Conservation (phyloP, 2,329 filamentous ascomycete genomes). For the Penicillium sp. region DNA sequence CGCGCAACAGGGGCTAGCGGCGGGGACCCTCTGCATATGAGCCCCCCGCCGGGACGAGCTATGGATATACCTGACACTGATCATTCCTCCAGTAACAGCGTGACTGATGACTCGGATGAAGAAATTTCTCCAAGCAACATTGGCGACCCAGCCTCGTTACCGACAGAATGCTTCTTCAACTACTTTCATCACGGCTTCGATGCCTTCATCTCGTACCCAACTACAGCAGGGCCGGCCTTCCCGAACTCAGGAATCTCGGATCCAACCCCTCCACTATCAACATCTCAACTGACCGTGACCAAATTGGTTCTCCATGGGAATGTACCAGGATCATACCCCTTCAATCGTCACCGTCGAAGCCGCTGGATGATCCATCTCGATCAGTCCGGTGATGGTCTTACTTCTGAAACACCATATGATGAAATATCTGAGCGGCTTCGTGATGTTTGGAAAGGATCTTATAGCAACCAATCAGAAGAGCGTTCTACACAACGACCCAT, state of each 20-base stretch:
- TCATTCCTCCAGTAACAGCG: constrained; percentile 70
- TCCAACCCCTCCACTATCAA: constrained; percentile 28
- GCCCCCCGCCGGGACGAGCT: constrained; percentile 35
- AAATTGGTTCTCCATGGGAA: constrained; percentile 95
- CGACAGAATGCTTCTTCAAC: constrained; percentile 79
- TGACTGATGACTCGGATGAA: constrained; percentile 66
- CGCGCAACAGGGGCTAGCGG: constrained; percentile 33
- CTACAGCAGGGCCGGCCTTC: constrained; percentile 62
- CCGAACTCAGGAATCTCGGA: constrained; percentile 49
- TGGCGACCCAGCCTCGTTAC: constrained; percentile 57
- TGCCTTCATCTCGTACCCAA: constrained; percentile 79
- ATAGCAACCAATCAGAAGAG: constrained; percentile 58
- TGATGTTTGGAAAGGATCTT: constrained; percentile 68
- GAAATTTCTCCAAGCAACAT: constrained; percentile 58
- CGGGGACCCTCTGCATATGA: constrained; percentile 35
- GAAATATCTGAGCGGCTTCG: constrained; percentile 69
- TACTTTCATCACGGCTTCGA: constrained; percentile 97
- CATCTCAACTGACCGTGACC: constrained; percentile 74
- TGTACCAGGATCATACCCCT: constrained; percentile 91
- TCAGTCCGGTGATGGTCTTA: constrained; percentile 50
- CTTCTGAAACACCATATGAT: constrained; percentile 77
- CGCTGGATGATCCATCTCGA: constrained; percentile 72
- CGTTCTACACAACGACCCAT: constrained; percentile 61
- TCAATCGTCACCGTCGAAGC: constrained; percentile 88
- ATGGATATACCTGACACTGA: constrained; percentile 65